A percentile compares a stretch with the other conserved stretches of the same genome.
Conservation (phyloP, 345 rosid genomes). For the Bruguiera sexangula region DNA sequence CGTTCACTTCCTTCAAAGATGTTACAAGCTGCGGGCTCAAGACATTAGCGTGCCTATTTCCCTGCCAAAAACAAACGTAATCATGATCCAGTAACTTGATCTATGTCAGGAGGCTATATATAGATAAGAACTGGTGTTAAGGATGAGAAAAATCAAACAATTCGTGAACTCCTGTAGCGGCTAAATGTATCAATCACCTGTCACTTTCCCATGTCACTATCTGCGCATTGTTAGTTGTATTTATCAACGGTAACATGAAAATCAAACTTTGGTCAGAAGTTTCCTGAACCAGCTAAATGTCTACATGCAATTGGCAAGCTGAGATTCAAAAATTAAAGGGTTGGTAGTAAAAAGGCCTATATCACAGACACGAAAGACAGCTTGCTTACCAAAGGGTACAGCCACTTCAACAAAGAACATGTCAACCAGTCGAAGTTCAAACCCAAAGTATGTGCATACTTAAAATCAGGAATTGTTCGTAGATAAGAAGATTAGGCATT, state of each 20-base stretch:
- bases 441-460: too few species aligned
- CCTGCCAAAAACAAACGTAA: slow-evolving; percentile 30
- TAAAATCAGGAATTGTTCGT: neutral
- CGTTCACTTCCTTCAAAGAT: slow-evolving; percentile 66
- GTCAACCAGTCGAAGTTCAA: neutral
- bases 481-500: neutral
- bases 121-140: too few species aligned
- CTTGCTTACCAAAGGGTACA: neutral
- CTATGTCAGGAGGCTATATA: neutral
- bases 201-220: neutral
- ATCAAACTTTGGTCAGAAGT: neutral
- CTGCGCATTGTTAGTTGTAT: neutral
- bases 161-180: neutral
- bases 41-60: slow-evolving; percentile 58
- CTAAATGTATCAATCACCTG: neutral
- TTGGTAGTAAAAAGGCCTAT: neutral
- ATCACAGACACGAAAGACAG: neutral
- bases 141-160: too few species aligned
- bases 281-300: neutral
- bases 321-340: neutral
- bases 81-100: neutral
- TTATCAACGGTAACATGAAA: neutral
- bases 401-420: neutral
- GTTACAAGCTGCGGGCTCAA: slow-evolving; percentile 66
- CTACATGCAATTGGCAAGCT: neutral